These are phyloP conservation scores for Boechera retrofracta DNA, from an alignment of 345 rosid species.

Conservation along the genomic window DNA sequence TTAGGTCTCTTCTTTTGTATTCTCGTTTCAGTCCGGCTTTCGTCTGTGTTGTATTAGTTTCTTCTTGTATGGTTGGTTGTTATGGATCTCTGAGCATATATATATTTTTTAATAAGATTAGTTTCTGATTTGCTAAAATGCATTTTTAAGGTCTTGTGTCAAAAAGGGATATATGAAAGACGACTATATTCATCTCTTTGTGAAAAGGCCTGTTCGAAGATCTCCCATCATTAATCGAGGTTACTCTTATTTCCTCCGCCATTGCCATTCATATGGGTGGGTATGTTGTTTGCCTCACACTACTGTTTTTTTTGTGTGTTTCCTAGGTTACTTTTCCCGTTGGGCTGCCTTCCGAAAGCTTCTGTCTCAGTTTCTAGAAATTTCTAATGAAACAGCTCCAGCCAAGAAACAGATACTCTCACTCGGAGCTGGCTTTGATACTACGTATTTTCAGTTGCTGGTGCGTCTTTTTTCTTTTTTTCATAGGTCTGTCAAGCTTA, in stretches of 20 bases:
- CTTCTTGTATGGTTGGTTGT: neutral
- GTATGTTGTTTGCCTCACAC: slow-evolving; percentile 20
- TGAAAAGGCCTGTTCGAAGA: slow-evolving; percentile 83
- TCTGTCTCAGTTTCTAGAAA: slow-evolving; percentile 76
- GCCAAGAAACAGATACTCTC: slow-evolving; percentile 84
- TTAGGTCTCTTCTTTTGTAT: slow-evolving; percentile 4
- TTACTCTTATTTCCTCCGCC: slow-evolving; percentile 36
- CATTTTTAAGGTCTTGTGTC: slow-evolving; percentile 78
- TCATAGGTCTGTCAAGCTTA: neutral
- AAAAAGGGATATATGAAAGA: slow-evolving; percentile 89
- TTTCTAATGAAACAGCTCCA: slow-evolving; percentile 36
- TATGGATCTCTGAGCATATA: slow-evolving; percentile 4
- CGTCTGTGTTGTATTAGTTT: slow-evolving; percentile 8
- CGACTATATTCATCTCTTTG: slow-evolving; percentile 84
- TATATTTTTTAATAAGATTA: neutral
- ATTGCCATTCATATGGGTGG: neutral
- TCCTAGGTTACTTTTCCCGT: slow-evolving; percentile 85
- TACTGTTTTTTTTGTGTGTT: neutral
- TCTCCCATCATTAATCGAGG: slow-evolving; percentile 97
- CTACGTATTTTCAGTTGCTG: slow-evolving; percentile 85
- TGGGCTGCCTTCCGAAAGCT: slow-evolving; percentile 96
- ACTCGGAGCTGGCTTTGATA: slow-evolving; percentile 97
- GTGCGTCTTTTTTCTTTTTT: slow-evolving; percentile 45
- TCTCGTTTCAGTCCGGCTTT: neutral
- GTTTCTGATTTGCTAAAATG: slow-evolving; percentile 22